Evolutionary conservation across 2,329 filamentous ascomycete genomes (phyloP), one percentile per base, ranked within the genome.

Genomic region (Didymella segeticola): DNA sequence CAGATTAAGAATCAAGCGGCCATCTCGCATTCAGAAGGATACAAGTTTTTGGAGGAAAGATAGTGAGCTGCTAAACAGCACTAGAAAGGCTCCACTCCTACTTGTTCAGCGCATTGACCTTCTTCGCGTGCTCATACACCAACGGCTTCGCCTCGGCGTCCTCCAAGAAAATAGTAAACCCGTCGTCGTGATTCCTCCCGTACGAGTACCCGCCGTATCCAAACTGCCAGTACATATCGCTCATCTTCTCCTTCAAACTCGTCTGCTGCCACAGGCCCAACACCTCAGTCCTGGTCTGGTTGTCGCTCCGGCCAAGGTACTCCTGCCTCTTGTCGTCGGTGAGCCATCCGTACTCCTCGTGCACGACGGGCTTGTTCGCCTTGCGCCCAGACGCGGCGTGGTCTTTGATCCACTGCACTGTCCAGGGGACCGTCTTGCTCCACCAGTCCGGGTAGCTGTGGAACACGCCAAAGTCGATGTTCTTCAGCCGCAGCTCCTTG

Each of bases 401-500:
- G 62, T 84, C 82, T 8, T 75, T 75, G 61, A 85, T 80, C 83
- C 82, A 85, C 57, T 81, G 79, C 29, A 78, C 74, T 0, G 80
- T 77, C 82, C 83, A 84, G 30, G 74, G 73, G 3, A 79, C 71
- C 0, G 79, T 82, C 75, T 82, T 83, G 51, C 65, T 72, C 81
- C 81, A 84, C 77, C 79, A 81, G 63, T 84, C 80, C 0, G 83
- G 82, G 63, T 85, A 85, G 0, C 78, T 77, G 67, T 85, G 83
- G 72, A 84, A 83, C 1, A 77, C 78, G 46, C 81, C 80, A 52
- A 83, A 84, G 69, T 84, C 82, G 38, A 85, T 76, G 50, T 77
- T 79, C 14, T 75, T 63, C 2, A 84, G 68, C 2, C 73, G 59
- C 5, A 83, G 63, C 63, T 84, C 81, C 39, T 75, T 75, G 49